Conservation (phyloP, 805 yeast genomes). For the Kluyveromyces lactis region DNA sequence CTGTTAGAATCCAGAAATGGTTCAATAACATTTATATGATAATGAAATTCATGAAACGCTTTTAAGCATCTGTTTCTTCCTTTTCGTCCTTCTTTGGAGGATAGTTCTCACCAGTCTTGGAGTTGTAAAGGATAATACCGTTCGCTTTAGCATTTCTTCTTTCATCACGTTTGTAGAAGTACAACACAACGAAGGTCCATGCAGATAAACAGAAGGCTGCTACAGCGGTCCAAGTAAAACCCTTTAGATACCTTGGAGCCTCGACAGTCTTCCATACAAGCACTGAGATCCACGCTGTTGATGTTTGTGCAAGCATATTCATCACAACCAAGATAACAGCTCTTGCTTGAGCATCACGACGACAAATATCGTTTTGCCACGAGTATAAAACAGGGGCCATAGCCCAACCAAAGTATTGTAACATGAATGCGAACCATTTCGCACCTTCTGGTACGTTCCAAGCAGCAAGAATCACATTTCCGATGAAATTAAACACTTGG, state of each 20-base stretch:
- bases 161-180: constrained; percentile 35
- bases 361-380: constrained; percentile 51
- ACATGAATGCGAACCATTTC: constrained; percentile 53
- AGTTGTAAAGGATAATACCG: constrained; percentile 30
- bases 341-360: constrained; percentile 45
- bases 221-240: constrained; percentile 39
- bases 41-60: no score
- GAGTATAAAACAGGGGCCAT: constrained; percentile 52
- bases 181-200: constrained; percentile 22
- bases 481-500: constrained; percentile 43
- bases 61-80: neutral
- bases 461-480: constrained; percentile 43
- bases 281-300: constrained; percentile 46
- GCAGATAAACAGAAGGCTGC: constrained; percentile 24
- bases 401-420: constrained; percentile 52
- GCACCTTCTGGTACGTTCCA: constrained; percentile 49
- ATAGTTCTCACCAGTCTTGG: constrained; percentile 9
- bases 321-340: constrained; percentile 43
- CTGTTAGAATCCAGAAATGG: no score
- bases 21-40: no score
- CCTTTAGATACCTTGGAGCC: constrained; percentile 47
- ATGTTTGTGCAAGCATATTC: constrained; percentile 45
- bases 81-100: constrained; percentile 4
- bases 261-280: constrained; percentile 39
- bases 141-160: constrained; percentile 28